A percentile compares a stretch with the other conserved stretches of the same genome.
Evolutionary conservation across 306 rosid species (phyloP).

Genomic region (Pueraria montana): DNA sequence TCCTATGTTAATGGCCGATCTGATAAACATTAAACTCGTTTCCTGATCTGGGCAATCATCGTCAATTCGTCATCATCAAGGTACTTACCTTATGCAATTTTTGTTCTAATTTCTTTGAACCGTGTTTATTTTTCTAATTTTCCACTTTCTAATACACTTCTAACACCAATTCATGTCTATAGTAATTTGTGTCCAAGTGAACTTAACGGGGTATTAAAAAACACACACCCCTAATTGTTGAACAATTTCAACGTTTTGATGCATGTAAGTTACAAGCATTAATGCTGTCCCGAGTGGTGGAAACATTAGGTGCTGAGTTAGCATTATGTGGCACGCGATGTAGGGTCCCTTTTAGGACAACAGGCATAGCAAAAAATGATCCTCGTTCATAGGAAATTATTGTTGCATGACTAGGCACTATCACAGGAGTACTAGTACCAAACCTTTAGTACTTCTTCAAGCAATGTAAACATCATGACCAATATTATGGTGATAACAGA

Average conservation of each 20-base stretch:
- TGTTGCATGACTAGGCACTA: slow-evolving; percentile 53
- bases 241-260: slow-evolving; percentile 36
- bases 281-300: slow-evolving; percentile 53
- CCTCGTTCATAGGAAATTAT: slow-evolving; percentile 48
- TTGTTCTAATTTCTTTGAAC: neutral
- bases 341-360: slow-evolving; percentile 61
- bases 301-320: slow-evolving; percentile 56
- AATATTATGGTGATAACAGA: slow-evolving; percentile 26
- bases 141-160: neutral
- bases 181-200: neutral
- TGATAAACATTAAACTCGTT: slow-evolving; percentile 19
- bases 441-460: slow-evolving; percentile 47
- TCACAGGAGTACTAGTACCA: slow-evolving; percentile 42
- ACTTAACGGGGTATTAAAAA: neutral
- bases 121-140: neutral
- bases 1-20: slow-evolving; percentile 30
- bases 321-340: slow-evolving; percentile 64
- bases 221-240: neutral
- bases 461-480: slow-evolving; percentile 45
- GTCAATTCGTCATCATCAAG: neutral
- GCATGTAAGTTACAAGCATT: slow-evolving; percentile 39
- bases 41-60: slow-evolving; percentile 31
- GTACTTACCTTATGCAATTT: neutral
- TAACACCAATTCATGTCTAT: neutral
- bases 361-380: slow-evolving; percentile 35